phyloP scores from a whole-genome alignment of 2,329 filamentous ascomycete species.

The Camillea tinctor region DNA sequence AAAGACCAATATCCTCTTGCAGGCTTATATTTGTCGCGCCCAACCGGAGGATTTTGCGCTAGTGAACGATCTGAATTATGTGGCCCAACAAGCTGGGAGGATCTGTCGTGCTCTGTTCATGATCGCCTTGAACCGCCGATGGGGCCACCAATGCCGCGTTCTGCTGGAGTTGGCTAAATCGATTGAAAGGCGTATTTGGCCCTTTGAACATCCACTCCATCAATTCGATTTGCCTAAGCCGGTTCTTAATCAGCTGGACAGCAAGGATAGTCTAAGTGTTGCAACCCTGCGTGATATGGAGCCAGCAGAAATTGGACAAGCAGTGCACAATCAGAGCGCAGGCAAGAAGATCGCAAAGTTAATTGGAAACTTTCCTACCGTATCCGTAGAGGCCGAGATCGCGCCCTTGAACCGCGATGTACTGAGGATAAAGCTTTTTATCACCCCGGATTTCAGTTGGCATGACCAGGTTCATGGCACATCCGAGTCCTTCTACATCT shows the following conservation, averaged over 20 bases:
- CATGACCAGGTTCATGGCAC: constrained; percentile 91
- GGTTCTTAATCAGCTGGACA: constrained; percentile 79
- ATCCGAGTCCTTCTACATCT: constrained; percentile 96
- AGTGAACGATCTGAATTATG: constrained; percentile 87
- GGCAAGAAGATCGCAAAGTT: constrained; percentile 79
- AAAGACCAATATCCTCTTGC: constrained; percentile 94
- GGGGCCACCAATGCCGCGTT: constrained; percentile 94
- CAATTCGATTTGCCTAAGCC: constrained; percentile 90
- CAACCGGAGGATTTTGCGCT: constrained; percentile 92
- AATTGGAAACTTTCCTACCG: constrained; percentile 86
- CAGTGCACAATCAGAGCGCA: constrained; percentile 89
- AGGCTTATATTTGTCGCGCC: constrained; percentile 87
- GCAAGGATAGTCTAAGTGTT: constrained; percentile 74
- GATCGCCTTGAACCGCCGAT: constrained; percentile 91
- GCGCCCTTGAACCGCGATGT: constrained; percentile 94
- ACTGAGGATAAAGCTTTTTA: constrained; percentile 79
- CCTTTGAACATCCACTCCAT: constrained; percentile 89
- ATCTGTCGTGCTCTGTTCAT: constrained; percentile 96
- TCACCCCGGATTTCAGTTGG: constrained; percentile 91
- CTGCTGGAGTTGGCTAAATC: constrained; percentile 91
- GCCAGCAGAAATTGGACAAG: constrained; percentile 77
- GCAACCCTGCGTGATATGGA: constrained; percentile 93
- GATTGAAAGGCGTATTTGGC: constrained; percentile 94
- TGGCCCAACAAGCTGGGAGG: constrained; percentile 90
- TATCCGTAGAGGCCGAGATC: constrained; percentile 89